Conservation (phyloP, 441 rosid genomes). For the Erodium chrysanthum region DNA sequence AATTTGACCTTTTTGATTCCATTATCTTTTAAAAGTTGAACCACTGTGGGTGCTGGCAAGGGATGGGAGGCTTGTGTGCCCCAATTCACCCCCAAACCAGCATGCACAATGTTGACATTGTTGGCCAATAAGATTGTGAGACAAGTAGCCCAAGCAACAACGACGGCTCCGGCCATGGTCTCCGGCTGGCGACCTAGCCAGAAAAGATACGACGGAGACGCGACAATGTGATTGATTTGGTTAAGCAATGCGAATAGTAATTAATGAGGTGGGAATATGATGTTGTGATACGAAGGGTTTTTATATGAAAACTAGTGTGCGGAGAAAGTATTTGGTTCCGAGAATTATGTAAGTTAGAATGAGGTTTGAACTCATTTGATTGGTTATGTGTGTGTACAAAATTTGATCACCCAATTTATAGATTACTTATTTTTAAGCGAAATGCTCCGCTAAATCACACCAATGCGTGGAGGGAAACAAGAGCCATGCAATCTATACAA, state of each 20-base stretch:
- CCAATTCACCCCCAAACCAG: conserved; percentile 71
- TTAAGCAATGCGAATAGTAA: not conserved
- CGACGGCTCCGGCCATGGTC: conserved; percentile 14
- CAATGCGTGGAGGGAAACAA: too few species aligned
- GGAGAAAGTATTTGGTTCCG: not conserved
- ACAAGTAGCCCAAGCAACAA: conserved; percentile 6
- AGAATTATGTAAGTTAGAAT: too few species aligned
- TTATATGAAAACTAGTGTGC: not conserved
- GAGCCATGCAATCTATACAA: too few species aligned
- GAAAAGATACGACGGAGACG: not conserved
- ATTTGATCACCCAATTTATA: too few species aligned
- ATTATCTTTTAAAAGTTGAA: conserved; percentile 61
- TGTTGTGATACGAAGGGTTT: not conserved
- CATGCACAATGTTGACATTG: conserved; percentile 22
- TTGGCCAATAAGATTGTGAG: not conserved
- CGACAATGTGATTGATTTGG: not conserved
- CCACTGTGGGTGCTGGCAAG: conserved; percentile 41
- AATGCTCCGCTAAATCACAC: too few species aligned
- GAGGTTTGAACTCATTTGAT: too few species aligned
- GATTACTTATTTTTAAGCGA: too few species aligned
- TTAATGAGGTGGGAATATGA: not conserved
- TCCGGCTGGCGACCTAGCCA: conserved; percentile 9
- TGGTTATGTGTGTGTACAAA: too few species aligned
- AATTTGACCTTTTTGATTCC: conserved; percentile 54
- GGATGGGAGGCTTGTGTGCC: conserved; percentile 63